Conservation (phyloP, 768 basidiomycete species). For the Boletellus ananas region DNA sequence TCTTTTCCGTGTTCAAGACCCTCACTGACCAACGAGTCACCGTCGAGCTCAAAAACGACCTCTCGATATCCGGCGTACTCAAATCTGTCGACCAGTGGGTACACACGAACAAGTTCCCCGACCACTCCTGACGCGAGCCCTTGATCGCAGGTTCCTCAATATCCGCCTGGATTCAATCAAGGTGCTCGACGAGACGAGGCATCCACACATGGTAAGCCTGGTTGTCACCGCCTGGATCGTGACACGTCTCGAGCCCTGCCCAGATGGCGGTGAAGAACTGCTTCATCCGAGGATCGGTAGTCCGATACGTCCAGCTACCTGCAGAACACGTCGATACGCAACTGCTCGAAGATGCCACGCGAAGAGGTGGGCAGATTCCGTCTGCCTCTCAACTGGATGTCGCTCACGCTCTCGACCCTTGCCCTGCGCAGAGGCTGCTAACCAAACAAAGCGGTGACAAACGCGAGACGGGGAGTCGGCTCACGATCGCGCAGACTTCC, state of each 20-base stretch:
- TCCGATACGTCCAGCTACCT: conserved; percentile 94
- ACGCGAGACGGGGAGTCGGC: neutral
- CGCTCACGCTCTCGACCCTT: conserved; percentile 3
- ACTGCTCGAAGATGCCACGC: conserved; percentile 91
- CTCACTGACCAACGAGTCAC: conserved; percentile 96
- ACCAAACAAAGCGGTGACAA: conserved; percentile 37
- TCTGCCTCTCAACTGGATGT: neutral
- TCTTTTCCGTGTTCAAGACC: conserved; percentile 98
- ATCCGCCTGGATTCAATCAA: conserved; percentile 94
- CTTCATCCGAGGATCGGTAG: conserved; percentile 97
- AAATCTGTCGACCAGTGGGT: conserved; percentile 98
- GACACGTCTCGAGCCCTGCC: neutral
- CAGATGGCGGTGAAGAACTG: conserved; percentile 99
- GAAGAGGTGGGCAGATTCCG: conserved; percentile 63
- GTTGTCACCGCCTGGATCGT: neutral
- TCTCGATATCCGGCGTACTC: conserved; percentile 90
- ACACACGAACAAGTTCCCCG: neutral
- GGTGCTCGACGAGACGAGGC: conserved; percentile 86
- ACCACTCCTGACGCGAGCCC: neutral
- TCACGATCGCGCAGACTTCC: neutral
- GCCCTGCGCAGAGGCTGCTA: conserved; percentile 35
- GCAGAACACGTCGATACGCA: conserved; percentile 93
- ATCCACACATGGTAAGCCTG: conserved; percentile 89
- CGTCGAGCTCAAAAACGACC: conserved; percentile 98
- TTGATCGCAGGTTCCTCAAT: conserved; percentile 74